Evolutionary conservation across 768 basidiomycete species (phyloP), one percentile per base, ranked within the genome.

Genomic region (Rhodocollybia butyracea): DNA sequence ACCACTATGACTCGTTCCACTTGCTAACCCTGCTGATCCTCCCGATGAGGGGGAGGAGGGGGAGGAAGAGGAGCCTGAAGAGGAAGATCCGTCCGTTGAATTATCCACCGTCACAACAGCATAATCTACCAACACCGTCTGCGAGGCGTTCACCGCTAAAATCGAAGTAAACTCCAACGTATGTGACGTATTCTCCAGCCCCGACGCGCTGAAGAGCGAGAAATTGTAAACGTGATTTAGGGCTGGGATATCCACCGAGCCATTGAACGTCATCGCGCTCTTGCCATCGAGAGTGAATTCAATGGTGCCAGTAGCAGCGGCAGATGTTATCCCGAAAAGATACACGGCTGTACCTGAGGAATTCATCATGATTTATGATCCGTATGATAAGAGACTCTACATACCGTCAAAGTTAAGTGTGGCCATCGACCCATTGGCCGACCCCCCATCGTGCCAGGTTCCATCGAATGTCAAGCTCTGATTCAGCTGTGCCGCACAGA

Each of bases 91-190:
- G 11, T 12, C 24, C 43, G 26, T 45, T 21, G 34, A 36, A 30
- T 38, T 26, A 30, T 50, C 34, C 15, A 21, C 13, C 8, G 48
- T 50, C n/a, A 50, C 48, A 50, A 38, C 17, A 4, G 48, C 48
- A n/a, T 50, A 50, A 34, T 50, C 48, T 24, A 50, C 27, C 36
- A 50, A 34, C 31, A 50, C 48, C 2, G 48, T 50, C 34, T 50
- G 48, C 5, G 48, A 50, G 12, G 19, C 38, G 38, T 50, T 50
- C 11, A 13, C 19, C 5, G 31, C 48, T 13, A 50, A 17, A 19
- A 50, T 24, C 32, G 48, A 11, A 11, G 48, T 50, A 15, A 50
- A 39, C 15, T 24, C 32, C 34, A 50, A 17, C 48, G 31, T n/a
- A 26, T 50, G 48, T 5, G 34, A 26, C 11, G 21, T 24, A 24